Evolutionary conservation across 805 yeast species (phyloP), one percentile per base, ranked within the genome.

Genomic region (Pichia heedii): DNA sequence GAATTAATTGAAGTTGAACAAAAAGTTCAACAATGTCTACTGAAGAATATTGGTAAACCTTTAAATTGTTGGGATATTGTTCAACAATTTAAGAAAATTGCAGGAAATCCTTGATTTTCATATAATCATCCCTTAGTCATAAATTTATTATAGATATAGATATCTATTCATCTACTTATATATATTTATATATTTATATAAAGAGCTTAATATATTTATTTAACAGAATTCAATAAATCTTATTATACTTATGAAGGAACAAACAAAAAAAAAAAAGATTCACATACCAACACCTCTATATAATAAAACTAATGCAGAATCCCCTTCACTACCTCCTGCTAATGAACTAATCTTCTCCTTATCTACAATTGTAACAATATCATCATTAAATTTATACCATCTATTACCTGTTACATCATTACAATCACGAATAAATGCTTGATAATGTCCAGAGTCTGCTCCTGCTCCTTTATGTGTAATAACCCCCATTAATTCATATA

Each of bases 281-380:
- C 65, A 72, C 51, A 82, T 66, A 18, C 90, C 95, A 50, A 82
- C 76, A 7, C 87, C 94, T 59, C 81, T 82, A 69, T 93, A 93
- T 43, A 93, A 66, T 52, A 90, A 71, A 44, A 93, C 81, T 62
- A 93, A 74, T 2, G 98, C 99, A 56, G 93, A 80, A 63, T 93
- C 99, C 54, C 95, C 79, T 67, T 94, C 98, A 45, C 97, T 97
- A 45, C 99, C 99, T 36, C 98, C 99, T 5, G 97, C 84, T 52
- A 93, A 71, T 44, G 74, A 63, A 61, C 88, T 96, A 48, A 93
- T 79, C 58, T 77, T 86, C 41, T 88, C 93, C 57, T 78, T 83
- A 49, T 73, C 77, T n/a, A 89, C 88, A 35, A 71, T 67, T 8
- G 77, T 68, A 16, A 93, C 95, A 59, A 82, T 82, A 65, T 89